Base-by-base conservation (phyloP, 768 basidiomycete genomes). In the Suillus luteus region DNA sequence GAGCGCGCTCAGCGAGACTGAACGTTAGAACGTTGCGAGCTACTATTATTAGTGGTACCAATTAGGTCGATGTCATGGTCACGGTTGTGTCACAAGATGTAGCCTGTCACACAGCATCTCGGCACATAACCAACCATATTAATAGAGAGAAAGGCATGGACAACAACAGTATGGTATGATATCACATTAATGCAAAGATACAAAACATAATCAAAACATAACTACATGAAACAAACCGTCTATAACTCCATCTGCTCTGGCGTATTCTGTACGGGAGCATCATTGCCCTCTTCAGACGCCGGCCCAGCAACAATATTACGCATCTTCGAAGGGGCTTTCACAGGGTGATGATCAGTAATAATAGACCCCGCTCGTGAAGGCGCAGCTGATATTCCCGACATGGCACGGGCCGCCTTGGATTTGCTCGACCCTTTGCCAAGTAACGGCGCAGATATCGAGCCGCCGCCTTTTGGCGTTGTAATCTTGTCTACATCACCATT, bases 251-350 rank as follows among this genome's bases (percentile, higher is more conserved):
- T 64, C 31, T 67, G 64, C 52, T 75, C 75, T 37, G 68, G 67
- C 27, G 43, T 59, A 40, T 51, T 65, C 33, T 27, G 63, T 24
- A 14, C 73, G 72, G 64, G 86, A 33, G 81, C 80, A 65, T 86
- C 85, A 27, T 75, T 73, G 15, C 80, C 81, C 49, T 74, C 83
- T 64, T 87, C 86, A 19, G 82, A 82, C 19, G 79, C 76, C 14
- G 85, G 83, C 11, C 81, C 81, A 51, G 80, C 71, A 55, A 86
- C 78, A n/a, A 83, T 83, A 64, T 83, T 87, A 64, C 88, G 80
- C 87, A 89, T 87, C 72, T 88, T 89, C 33, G 88, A 85, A 37
- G 85, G 86, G 19, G 83, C 82, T 52, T 83, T 82, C 7, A 80
- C 77, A 38, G 78, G 71, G 22, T 78, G 76, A 8, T 72, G 65